Conservation (phyloP, 2,329 filamentous ascomycete genomes). For the Endoconidiophora laricicola region DNA sequence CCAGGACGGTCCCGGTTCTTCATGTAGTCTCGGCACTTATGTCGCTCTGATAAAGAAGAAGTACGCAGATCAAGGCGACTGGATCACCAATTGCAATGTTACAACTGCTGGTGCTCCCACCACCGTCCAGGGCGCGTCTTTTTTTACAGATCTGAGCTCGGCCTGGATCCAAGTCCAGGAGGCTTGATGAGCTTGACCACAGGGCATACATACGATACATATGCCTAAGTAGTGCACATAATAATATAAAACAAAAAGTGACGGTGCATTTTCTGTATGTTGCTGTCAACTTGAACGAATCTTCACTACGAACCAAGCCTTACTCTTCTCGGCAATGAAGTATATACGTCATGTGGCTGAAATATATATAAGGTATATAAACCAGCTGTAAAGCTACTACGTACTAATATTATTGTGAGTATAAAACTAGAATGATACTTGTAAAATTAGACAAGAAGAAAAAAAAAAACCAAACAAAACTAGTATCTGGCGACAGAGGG, state of each 20-base stretch:
- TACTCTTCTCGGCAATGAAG: too few relatives aligned
- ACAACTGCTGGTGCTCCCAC: conserved; percentile 24
- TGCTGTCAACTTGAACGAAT: not conserved
- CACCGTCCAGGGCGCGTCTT: conserved; percentile 29
- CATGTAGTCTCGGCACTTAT: conserved; percentile 32
- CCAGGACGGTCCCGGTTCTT: conserved; percentile 36
- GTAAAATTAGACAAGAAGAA: too few relatives aligned
- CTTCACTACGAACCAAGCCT: too few relatives aligned
- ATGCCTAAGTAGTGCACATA: too few relatives aligned
- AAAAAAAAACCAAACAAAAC: too few relatives aligned
- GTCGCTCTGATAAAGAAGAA: conserved; percentile 27
- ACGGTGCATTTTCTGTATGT: not conserved
- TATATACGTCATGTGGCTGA: too few relatives aligned
- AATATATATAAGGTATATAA: too few relatives aligned
- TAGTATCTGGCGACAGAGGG: too few relatives aligned
- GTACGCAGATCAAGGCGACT: conserved; percentile 31
- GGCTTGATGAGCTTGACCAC: not conserved
- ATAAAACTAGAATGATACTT: too few relatives aligned
- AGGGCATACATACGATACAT: not conserved
- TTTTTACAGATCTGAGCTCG: conserved; percentile 29
- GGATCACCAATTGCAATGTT: conserved; percentile 31
- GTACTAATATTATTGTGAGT: too few relatives aligned
- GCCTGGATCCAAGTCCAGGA: conserved; percentile 19
- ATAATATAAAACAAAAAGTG: not conserved
- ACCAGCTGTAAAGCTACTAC: too few relatives aligned